A percentile compares a stretch with the other conserved stretches of the same genome.
These are phyloP conservation scores for Boletus speciosus DNA, from an alignment of 768 basidiomycete species.

Conservation along the genomic window DNA sequence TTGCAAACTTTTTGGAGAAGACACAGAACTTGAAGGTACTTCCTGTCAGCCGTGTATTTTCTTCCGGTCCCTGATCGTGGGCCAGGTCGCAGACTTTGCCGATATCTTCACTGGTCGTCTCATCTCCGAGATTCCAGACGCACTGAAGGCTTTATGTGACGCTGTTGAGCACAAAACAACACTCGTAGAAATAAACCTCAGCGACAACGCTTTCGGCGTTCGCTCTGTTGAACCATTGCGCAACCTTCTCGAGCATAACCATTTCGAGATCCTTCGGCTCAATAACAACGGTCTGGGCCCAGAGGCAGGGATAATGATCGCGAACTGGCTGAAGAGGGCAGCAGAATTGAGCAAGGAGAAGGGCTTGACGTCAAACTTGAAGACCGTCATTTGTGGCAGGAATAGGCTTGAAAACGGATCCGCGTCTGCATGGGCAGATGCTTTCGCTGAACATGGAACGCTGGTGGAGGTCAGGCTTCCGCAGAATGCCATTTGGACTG, in stretches of 20 bases:
- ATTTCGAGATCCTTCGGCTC: constrained; percentile 75
- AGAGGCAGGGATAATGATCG: constrained; percentile 80
- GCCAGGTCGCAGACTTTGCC: constrained; percentile 90
- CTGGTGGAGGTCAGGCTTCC: constrained; percentile 87
- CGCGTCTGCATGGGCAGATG: constrained; percentile 78
- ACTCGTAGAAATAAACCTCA: constrained; percentile 84
- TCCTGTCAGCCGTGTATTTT: neutral
- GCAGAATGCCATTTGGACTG: constrained; percentile 97
- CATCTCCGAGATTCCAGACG: constrained; percentile 90
- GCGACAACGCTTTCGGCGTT: constrained; percentile 96
- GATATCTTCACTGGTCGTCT: constrained; percentile 98
- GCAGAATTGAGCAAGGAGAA: constrained; percentile 64
- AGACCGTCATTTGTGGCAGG: constrained; percentile 85
- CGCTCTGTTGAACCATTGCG: constrained; percentile 94
- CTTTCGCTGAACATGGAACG: constrained; percentile 80
- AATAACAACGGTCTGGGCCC: constrained; percentile 98
- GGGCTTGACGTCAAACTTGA: constrained; percentile 68
- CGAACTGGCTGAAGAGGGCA: constrained; percentile 76
- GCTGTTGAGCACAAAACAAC: constrained; percentile 77
- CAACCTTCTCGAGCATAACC: constrained; percentile 80
- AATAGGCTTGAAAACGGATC: constrained; percentile 95
- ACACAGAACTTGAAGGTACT: constrained; percentile 67
- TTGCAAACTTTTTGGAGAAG: constrained; percentile 74
- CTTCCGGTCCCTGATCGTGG: constrained; percentile 4
- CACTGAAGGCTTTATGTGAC: constrained; percentile 85